Percentiles rank a stretch among this genome's conserved stretches.
These are phyloP conservation scores for Oryza nivara DNA, from an alignment of 176 grass and related monocot species.

Conservation along the genomic window DNA sequence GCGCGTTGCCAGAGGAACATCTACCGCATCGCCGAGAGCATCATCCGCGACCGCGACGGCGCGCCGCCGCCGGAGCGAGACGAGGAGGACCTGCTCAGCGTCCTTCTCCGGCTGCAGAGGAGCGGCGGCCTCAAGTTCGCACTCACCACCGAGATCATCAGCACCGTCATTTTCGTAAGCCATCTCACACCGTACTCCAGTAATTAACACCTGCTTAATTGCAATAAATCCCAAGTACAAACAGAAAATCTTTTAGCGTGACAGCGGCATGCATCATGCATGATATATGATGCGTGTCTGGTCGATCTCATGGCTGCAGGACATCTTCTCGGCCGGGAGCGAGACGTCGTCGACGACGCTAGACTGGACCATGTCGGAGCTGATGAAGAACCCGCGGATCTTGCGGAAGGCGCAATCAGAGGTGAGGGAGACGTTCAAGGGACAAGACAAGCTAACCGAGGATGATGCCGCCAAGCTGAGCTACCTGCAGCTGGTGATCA, in stretches of 20 bases:
- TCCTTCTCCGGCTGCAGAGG: constrained; percentile 43
- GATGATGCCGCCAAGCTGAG: neutral
- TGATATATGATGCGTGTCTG: no score
- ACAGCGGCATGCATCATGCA: no score
- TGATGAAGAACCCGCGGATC: constrained; percentile 29
- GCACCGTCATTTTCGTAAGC: constrained; percentile 44
- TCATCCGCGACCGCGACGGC: constrained; percentile 30
- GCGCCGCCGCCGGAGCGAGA: no score
- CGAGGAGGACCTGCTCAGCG: constrained; percentile 41
- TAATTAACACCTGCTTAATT: no score
- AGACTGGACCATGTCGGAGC: constrained; percentile 41
- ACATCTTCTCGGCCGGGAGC: constrained; percentile 39
- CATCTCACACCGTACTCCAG: no score
- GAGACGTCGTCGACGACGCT: constrained; percentile 45
- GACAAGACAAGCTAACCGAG: constrained; percentile 1
- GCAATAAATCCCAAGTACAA: no score
- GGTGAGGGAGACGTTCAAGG: constrained; percentile 25
- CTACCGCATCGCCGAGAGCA: constrained; percentile 32
- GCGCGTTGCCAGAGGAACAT: constrained; percentile 33
- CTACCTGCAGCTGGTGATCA: constrained; percentile 42
- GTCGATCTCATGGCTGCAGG: neutral
- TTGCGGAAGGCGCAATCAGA: constrained; percentile 30
- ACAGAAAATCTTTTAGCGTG: no score
- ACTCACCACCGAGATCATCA: constrained; percentile 38
- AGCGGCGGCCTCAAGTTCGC: constrained; percentile 22